Evolutionary conservation across 208 protist species (phyloP), one percentile per base, ranked within the genome.

Genomic region (Leishmania martiniquensis): DNA sequence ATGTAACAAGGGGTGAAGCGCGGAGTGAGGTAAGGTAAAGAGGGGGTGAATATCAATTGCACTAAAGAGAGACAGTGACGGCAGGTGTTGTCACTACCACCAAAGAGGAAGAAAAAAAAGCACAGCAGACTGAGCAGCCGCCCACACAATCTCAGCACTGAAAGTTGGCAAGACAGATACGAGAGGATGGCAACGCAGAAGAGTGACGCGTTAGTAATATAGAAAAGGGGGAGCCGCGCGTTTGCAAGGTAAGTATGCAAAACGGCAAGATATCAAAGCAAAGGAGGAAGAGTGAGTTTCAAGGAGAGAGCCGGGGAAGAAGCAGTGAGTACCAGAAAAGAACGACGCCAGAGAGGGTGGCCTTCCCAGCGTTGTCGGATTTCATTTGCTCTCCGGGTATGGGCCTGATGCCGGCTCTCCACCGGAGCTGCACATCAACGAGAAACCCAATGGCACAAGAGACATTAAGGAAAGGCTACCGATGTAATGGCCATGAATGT

Each of bases 81-180:
- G 25, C 63, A 47, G 63, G 29, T 22, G 22, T 49, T 42, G 63
- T 69, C 69, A 59, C 2, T 13, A 57, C 45, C 29, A 29, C 20
- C 2, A 37, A 37, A 6, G 49, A n/a, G 22, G 34, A 22, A 57
- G 59, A 62, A 45, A 42, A 34, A 51, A 52, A 75, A 59, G 42
- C 72, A 80, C 42, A 81, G 68, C 22, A 77, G 59, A 77, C n/a
- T 20, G 66, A 10, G 49, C 49, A 57, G 47, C 47, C 44, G 66
- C 57, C 51, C 34, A 71, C 60, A 29, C 34, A 54, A 25, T 10
- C 39, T 32, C 44, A 25, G 22, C 39, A 69, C 25, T 59, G 68
- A 0, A 70, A 39, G 54, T 59, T 7, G n/a, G 59, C 32, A 32
- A 52, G 20, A 17, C 49, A 54, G 68, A 22, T n/a, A 10, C 42